Evolutionary conservation across 2,329 filamentous ascomycete species (phyloP).

Genomic region (Dactylellina cionopaga): DNA sequence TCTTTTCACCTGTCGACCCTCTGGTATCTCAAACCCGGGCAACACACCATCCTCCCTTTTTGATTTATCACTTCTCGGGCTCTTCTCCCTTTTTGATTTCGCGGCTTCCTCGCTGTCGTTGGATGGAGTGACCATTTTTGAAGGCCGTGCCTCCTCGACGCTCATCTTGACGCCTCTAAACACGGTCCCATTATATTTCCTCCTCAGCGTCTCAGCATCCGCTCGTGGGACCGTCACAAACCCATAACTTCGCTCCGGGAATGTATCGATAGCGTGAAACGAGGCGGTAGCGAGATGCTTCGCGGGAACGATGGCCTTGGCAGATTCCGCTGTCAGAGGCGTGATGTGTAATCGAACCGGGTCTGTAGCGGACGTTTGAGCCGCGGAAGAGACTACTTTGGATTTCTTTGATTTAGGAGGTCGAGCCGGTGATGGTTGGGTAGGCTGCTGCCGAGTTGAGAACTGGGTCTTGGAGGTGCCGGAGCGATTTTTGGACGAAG

Average conservation of each 20-base stretch:
- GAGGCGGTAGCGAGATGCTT: conserved; percentile 74
- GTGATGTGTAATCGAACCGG: conserved; percentile 80
- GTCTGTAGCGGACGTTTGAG: conserved; percentile 12
- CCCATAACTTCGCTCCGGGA: conserved; percentile 89
- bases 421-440: neutral
- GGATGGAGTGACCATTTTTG: conserved; percentile 55
- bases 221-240: conserved; percentile 82
- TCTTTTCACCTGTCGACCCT: conserved; percentile 82
- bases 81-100: conserved; percentile 53
- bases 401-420: conserved; percentile 11
- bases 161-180: conserved; percentile 86
- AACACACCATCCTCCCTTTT: conserved; percentile 66
- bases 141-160: conserved; percentile 80
- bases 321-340: conserved; percentile 79
- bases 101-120: conserved; percentile 59
- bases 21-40: conserved; percentile 76
- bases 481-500: conserved; percentile 31
- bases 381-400: neutral
- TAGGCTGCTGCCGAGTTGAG: neutral
- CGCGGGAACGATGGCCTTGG: conserved; percentile 75
- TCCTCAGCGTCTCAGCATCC: conserved; percentile 90
- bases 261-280: conserved; percentile 86
- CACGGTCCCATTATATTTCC: conserved; percentile 86
- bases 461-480: conserved; percentile 11
- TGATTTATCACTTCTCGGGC: conserved; percentile 60